phyloP scores from a whole-genome alignment of 345 rosid genomes.

The Hypericum androsaemum region DNA sequence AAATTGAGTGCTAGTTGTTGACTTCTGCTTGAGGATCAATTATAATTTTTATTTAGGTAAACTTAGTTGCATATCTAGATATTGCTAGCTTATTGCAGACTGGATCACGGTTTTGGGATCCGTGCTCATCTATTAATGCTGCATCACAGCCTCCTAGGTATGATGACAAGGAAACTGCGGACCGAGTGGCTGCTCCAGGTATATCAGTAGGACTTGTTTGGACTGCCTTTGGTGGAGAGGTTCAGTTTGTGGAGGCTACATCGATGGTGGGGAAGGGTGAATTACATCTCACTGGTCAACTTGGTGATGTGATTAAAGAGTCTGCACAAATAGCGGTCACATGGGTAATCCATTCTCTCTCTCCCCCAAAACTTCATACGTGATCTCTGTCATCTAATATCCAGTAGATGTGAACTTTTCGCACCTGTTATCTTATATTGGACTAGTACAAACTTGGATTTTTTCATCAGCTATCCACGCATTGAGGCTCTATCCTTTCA shows the following conservation, averaged over 20 bases:
- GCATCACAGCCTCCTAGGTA: constrained; percentile 81
- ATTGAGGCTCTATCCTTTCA: no score
- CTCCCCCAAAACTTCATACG: not conserved
- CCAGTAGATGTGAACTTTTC: no score
- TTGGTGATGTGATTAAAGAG: constrained; percentile 97
- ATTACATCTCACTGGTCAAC: constrained; percentile 93
- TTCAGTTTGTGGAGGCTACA: constrained; percentile 92
- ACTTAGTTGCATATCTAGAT: not conserved
- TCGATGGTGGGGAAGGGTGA: constrained; percentile 89
- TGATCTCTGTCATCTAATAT: not conserved
- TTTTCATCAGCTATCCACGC: no score
- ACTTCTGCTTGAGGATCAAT: no score
- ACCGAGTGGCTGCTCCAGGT: constrained; percentile 91
- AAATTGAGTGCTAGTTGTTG: no score
- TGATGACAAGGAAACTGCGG: constrained; percentile 90
- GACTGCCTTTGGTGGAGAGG: constrained; percentile 98
- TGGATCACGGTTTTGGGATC: not conserved
- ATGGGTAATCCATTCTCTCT: constrained; percentile 52
- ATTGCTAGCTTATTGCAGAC: not conserved
- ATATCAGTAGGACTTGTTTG: constrained; percentile 94
- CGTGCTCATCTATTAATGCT: constrained; percentile 10
- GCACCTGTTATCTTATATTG: no score
- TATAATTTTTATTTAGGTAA: no score
- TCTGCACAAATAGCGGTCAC: constrained; percentile 96
- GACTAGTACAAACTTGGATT: no score